These are phyloP conservation scores for Byssoonygena ceratinophila DNA, from an alignment of 2,329 filamentous ascomycete genomes.

Conservation along the genomic window DNA sequence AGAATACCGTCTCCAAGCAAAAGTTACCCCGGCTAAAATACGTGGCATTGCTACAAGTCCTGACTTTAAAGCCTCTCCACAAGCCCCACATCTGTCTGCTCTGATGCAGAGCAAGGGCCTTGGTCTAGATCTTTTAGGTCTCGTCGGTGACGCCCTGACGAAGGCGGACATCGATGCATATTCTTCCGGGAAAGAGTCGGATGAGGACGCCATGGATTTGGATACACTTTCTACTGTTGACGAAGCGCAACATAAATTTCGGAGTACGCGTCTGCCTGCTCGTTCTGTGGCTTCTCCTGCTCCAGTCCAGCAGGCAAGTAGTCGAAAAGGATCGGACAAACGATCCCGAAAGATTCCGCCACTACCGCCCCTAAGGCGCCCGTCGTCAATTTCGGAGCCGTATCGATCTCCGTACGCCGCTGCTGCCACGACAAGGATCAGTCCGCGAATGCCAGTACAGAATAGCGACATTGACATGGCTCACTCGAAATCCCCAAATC, in stretches of 20 bases:
- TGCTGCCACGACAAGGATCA: constrained; percentile 36
- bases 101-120: constrained; percentile 54
- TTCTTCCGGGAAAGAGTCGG: constrained; percentile 33
- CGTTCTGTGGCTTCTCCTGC: constrained; percentile 47
- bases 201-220: constrained; percentile 26
- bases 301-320: constrained; percentile 42
- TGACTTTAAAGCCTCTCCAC: constrained; percentile 46
- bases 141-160: constrained; percentile 47
- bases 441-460: constrained; percentile 13
- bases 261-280: constrained; percentile 43
- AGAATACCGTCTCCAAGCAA: background rate
- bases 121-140: constrained; percentile 47
- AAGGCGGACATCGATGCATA: constrained; percentile 32
- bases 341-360: constrained; percentile 31
- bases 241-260: constrained; percentile 18
- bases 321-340: constrained; percentile 47
- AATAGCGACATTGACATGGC: constrained; percentile 40
- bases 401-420: constrained; percentile 25
- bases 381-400: constrained; percentile 18
- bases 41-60: constrained; percentile 16
- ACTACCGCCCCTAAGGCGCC: constrained; percentile 33
- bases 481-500: constrained; percentile 38
- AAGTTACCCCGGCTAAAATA: background rate
- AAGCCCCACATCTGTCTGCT: constrained; percentile 57
- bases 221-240: constrained; percentile 17